Conservation (phyloP, 257 asterid species). For the Nyctanthes arbortristis region DNA sequence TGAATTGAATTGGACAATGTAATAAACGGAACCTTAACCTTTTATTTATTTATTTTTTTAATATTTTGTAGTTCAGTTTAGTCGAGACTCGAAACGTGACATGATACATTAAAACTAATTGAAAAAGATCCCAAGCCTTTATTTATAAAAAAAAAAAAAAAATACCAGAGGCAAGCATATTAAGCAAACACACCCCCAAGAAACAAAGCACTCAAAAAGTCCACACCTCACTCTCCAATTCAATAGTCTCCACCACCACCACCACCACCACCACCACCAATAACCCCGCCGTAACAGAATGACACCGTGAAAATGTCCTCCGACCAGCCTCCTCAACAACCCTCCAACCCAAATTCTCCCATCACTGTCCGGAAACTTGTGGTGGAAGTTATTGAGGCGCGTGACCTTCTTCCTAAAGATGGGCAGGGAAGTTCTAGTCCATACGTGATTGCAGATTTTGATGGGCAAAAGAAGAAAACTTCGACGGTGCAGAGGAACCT, state of each 20-base stretch:
- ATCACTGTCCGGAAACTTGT: conserved; percentile 56
- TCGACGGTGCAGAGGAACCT: conserved; percentile 60
- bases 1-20: too few species aligned
- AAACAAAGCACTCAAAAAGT: not conserved
- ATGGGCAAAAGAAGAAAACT: conserved; percentile 75
- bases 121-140: not conserved
- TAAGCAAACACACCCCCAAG: not conserved
- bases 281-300: conserved; percentile 27
- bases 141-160: not conserved
- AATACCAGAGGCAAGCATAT: too few species aligned
- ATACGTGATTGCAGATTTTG: conserved; percentile 81
- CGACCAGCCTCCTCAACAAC: conserved; percentile 43
- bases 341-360: conserved; percentile 32
- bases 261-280: conserved; percentile 4
- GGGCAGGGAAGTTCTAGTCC: conserved; percentile 95
- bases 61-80: too few species aligned
- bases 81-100: too few species aligned
- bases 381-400: conserved; percentile 76
- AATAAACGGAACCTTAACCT: too few species aligned
- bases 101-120: not conserved
- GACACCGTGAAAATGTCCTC: conserved; percentile 55
- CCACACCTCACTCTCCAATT: not conserved
- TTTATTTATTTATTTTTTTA: too few species aligned
- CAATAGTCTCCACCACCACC: not conserved
- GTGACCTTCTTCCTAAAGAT: conserved; percentile 83